phyloP scores from a whole-genome alignment of 768 basidiomycete genomes.

The Coprinopsis strossmayeri region DNA sequence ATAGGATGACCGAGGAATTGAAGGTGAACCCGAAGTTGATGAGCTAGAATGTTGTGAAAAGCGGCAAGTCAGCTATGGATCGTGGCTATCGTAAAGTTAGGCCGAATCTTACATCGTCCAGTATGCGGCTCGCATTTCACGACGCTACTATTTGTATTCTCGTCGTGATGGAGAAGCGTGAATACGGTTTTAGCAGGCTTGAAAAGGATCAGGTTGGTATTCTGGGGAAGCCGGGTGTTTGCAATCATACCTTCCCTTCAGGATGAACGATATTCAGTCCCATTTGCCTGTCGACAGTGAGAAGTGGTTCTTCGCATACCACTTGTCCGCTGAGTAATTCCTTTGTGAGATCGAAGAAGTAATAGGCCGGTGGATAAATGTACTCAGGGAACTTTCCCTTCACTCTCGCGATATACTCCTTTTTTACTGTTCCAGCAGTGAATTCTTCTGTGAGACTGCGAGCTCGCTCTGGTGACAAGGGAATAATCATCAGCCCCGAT shows the following conservation, averaged over 20 bases:
- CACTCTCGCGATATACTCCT: slow-evolving; percentile 90
- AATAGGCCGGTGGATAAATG: slow-evolving; percentile 21
- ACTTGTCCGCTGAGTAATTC: slow-evolving; percentile 43
- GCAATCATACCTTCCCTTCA: slow-evolving; percentile 69
- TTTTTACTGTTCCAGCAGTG: slow-evolving; percentile 70
- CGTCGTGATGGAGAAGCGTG: slow-evolving; percentile 74
- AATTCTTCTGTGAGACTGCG: slow-evolving; percentile 75
- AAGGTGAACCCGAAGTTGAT: slow-evolving; percentile 95
- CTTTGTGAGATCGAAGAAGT: not conserved
- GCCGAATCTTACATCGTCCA: slow-evolving; percentile 68
- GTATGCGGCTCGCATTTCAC: slow-evolving; percentile 86
- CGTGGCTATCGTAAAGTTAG: slow-evolving; percentile 2
- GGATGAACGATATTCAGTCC: slow-evolving; percentile 95
- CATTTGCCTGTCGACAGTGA: slow-evolving; percentile 95
- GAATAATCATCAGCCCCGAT: slow-evolving; percentile 92
- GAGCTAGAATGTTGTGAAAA: slow-evolving; percentile 46
- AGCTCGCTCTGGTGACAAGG: slow-evolving; percentile 64
- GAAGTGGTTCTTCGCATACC: slow-evolving; percentile 76
- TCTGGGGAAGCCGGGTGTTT: not conserved
- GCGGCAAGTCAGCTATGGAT: not conserved
- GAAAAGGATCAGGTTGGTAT: slow-evolving; percentile 4
- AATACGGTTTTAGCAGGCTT: slow-evolving; percentile 90
- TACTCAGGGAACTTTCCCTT: slow-evolving; percentile 82
- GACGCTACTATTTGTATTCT: slow-evolving; percentile 74
- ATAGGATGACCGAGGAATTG: slow-evolving; percentile 93